Evolutionary conservation across 805 yeast species (phyloP), one percentile per base, ranked within the genome.

Genomic region (Blastobotrys mokoenaii): DNA sequence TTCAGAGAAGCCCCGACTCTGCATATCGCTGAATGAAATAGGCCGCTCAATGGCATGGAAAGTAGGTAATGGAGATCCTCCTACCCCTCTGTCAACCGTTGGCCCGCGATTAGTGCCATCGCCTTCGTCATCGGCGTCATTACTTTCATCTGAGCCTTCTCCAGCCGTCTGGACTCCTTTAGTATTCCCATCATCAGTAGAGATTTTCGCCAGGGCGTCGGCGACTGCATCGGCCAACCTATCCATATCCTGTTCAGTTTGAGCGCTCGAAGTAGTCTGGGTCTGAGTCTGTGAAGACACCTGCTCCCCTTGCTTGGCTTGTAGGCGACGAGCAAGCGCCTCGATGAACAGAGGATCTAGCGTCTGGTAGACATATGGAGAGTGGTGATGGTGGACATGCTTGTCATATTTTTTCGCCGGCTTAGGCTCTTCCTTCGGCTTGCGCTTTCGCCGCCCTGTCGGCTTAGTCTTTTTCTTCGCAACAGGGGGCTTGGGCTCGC

Each of bases 341-440:
- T 40, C 38, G 6, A 32, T 25, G 37, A 31, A 18, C 11, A 17
- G 7, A 9, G 38, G 43, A 16, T 40, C 43, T 8, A 40, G 27
- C 12, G 27, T 31, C 25, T 40, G 37, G 16, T 40, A 31, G 18
- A 16, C 8, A 31, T 40, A 40, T 7, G 43, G 37, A 9, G 16
- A 25, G 25, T 40, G 37, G 25, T 40, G 42, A 18, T 40, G 43
- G 27, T 36, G n/a, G 17, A 38, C 41, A 38, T 40, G 37, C 37
- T 40, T 40, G n/a, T 39, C 42, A 7, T 18, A 22, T 38, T 40
- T 40, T 17, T 22, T 30, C 16, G 16, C 7, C 3, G 37, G 43
- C 14, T 41, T 41, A 5, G 33, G 17, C 32, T 34, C 22, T 32
- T 34, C 18, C 30, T 36, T 17, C 15, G 18, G 34, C 15, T 31